Conservation (phyloP, 805 yeast genomes). For the Candida suzukii region DNA sequence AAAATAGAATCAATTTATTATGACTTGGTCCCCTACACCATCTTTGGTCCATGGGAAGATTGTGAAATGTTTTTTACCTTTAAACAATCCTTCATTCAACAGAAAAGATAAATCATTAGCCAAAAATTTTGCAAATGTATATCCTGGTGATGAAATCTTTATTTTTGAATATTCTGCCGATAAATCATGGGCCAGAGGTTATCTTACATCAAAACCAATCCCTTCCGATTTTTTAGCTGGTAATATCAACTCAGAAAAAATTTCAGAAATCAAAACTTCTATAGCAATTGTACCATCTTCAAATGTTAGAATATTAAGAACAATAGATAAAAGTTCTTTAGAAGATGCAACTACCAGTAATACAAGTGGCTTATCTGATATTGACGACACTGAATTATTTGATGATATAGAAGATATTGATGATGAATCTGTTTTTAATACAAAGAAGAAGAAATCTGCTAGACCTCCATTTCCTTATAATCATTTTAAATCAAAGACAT, state of each 20-base stretch:
- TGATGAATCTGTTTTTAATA: background rate
- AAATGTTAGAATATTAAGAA: conserved; percentile 39
- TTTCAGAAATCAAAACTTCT: conserved; percentile 48
- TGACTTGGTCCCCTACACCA: conserved; percentile 43
- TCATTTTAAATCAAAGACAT: conserved; percentile 33
- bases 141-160: conserved; percentile 73
- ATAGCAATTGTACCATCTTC: conserved; percentile 58
- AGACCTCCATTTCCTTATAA: background rate
- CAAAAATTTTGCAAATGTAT: conserved; percentile 37
- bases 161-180: conserved; percentile 53
- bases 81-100: conserved; percentile 24
- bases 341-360: background rate
- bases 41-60: conserved; percentile 36
- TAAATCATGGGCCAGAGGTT: conserved; percentile 75
- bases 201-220: conserved; percentile 57
- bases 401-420: background rate
- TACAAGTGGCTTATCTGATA: background rate
- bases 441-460: background rate
- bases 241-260: conserved; percentile 50
- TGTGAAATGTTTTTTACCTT: conserved; percentile 38
- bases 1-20: background rate
- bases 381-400: background rate
- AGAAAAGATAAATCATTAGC: conserved; percentile 4
- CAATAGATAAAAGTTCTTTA: conserved; percentile 16
- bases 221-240: conserved; percentile 64